Percentiles rank a stretch among this genome's conserved stretches.
phyloP scores from a whole-genome alignment of 2,329 filamentous ascomycete genomes.

The Microcyclosporella mali region DNA sequence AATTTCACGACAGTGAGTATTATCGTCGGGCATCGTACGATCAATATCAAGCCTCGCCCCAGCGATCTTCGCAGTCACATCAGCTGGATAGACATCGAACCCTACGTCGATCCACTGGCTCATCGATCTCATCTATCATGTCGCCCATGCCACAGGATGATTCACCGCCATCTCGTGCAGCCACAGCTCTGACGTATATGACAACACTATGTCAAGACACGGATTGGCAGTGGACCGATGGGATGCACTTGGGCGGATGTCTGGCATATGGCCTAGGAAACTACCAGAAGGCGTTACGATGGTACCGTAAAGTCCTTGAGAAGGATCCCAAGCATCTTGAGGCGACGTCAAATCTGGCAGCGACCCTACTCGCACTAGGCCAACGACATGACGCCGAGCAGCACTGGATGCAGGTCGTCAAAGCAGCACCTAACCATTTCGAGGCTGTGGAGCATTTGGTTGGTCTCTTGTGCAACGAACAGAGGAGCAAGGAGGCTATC shows the following conservation, averaged over 20 bases:
- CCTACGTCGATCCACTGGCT: constrained; percentile 26
- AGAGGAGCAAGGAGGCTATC: constrained; percentile 77
- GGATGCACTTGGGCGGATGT: constrained; percentile 85
- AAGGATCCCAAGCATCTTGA: constrained; percentile 70
- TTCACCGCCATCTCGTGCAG: constrained; percentile 48
- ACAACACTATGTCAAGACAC: constrained; percentile 71
- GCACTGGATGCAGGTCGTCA: constrained; percentile 80
- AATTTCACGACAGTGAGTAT: constrained; percentile 19
- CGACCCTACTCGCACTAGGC: constrained; percentile 77
- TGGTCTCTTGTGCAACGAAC: constrained; percentile 73
- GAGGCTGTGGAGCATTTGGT: constrained; percentile 94
- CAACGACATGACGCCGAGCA: constrained; percentile 76
- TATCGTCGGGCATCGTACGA: constrained; percentile 20
- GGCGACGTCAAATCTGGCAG: constrained; percentile 87
- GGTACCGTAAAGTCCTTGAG: constrained; percentile 63
- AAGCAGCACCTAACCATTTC: constrained; percentile 76
- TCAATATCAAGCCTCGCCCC: constrained; percentile 7
- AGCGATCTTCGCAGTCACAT: background rate
- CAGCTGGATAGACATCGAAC: constrained; percentile 15
- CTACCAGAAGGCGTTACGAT: constrained; percentile 68
- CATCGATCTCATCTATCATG: constrained; percentile 32
- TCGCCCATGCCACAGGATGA: constrained; percentile 33
- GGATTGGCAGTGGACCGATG: constrained; percentile 84
- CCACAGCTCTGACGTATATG: constrained; percentile 63
- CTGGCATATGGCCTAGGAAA: constrained; percentile 83